A percentile compares a stretch with the other conserved stretches of the same genome.
phyloP scores from a whole-genome alignment of 1,139 yeast species.

The Hyphopichia buzzinii region DNA sequence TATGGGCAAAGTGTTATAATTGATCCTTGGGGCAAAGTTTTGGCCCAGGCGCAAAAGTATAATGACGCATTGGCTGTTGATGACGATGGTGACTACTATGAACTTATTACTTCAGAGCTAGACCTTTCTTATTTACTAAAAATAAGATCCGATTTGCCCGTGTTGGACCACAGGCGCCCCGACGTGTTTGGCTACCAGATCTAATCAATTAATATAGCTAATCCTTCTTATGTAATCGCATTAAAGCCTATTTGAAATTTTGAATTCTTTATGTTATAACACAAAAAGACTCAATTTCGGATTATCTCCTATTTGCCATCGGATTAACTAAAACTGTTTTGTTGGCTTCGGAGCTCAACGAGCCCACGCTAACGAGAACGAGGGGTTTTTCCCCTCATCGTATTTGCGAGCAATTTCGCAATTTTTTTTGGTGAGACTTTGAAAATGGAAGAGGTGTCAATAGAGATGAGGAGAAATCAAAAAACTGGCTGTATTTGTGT shows the following conservation, averaged over 20 bases:
- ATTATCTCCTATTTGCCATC: no score
- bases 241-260: no score
- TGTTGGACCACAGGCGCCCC: constrained; percentile 65
- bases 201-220: no score
- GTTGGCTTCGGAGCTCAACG: background rate
- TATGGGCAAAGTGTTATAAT: constrained; percentile 86
- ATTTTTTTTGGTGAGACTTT: no score
- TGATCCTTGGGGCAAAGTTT: constrained; percentile 87
- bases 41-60: constrained; percentile 52
- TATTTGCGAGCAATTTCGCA: background rate
- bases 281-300: no score
- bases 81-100: constrained; percentile 49
- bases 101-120: constrained; percentile 67
- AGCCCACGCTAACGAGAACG: no score
- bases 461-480: background rate
- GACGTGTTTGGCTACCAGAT: constrained; percentile 35
- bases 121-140: constrained; percentile 49
- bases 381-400: background rate
- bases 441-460: no score
- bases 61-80: constrained; percentile 18
- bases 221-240: no score
- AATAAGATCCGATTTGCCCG: constrained; percentile 69
- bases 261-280: no score
- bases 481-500: background rate
- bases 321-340: background rate